Evolutionary conservation across 495 filamentous ascomycete species (phyloP), one percentile per base, ranked within the genome.

Genomic region (Talaromyces nanjingensis): DNA sequence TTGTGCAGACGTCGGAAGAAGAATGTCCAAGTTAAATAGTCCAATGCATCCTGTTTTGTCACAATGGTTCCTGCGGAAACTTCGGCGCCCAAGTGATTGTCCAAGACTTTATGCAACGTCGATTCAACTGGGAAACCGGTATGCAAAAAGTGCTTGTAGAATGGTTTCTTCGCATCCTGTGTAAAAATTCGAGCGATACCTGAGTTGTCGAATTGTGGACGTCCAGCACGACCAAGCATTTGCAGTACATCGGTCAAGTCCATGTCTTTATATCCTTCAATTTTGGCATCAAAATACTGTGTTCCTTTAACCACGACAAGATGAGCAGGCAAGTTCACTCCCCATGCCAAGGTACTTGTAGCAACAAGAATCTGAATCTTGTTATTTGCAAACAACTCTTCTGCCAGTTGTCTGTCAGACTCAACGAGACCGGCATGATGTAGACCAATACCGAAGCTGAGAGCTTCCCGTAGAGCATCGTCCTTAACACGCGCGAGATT

Each of bases 11-110:
- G 83, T 0, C 94, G 88, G 83, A 97, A 99, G 81, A 99, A 97
- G 81, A 99, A 99, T 20, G 94, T 99, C 94, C 94, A 99, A 0
- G 96, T 98, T 39, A 99, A 77, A 71, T 99, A 99, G 72, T 99
- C 96, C 6, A 99, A 83, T 3, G 96, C 93, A 75, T 99, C 94
- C 72, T 99, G 96, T 72, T 97, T 97, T 9, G 92, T 93, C 6
- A 83, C 72, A 54, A 99, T 91, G 11, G 96, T 98, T 60, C 91
- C 92, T 16, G 94, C 90, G 2, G 92, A 96, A 2, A 97, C 88
- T 77, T 99, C 94, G 42, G 94, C 94, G 63, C 91, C 91, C 71
- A 99, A 81, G 80, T 99, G 94, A 79, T 99, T 96, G 74, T 97
- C 94, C 3, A 98, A 80, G 1, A 97, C 94, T 24, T 94, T 96